These are phyloP conservation scores for Paraleonurus japonicus DNA, from an alignment of 257 asterid genomes.

Conservation along the genomic window DNA sequence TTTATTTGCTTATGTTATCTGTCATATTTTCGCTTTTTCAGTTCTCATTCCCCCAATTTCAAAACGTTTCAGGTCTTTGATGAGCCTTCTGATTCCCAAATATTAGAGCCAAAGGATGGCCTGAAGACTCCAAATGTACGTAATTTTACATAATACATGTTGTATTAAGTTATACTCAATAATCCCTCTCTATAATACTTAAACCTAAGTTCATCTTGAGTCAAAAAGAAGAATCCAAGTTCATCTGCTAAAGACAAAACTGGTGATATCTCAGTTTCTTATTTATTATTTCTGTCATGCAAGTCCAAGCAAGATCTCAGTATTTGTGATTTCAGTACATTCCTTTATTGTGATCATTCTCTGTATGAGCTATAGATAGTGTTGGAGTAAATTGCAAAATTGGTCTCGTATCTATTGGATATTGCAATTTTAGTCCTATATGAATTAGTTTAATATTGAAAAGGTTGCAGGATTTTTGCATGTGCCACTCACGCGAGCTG, in stretches of 20 bases:
- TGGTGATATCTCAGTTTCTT: neutral
- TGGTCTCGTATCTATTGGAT: too few relatives aligned
- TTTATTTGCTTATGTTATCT: constrained; percentile 7
- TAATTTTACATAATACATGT: neutral
- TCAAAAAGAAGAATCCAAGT: neutral
- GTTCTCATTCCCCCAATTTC: neutral
- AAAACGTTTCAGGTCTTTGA: constrained; percentile 54
- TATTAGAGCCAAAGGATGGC: constrained; percentile 52
- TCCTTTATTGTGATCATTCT: neutral
- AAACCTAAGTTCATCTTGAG: neutral
- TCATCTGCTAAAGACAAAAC: neutral
- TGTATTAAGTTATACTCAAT: neutral
- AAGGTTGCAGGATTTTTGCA: too few relatives aligned
- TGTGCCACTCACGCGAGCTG: too few relatives aligned
- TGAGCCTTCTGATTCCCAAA: constrained; percentile 57
- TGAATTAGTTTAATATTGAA: too few relatives aligned
- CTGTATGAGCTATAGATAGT: neutral
- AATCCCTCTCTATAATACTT: neutral
- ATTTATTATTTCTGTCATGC: neutral
- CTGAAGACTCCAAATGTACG: constrained; percentile 83
- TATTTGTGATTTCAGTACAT: neutral
- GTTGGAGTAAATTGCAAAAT: too few relatives aligned
- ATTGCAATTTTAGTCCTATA: too few relatives aligned
- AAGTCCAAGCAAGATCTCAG: too few relatives aligned
- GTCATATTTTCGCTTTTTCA: constrained; percentile 1